These are phyloP conservation scores for Lunasporangiospora selenospora DNA, from an alignment of 192 early-diverging fungal genomes.

Conservation along the genomic window DNA sequence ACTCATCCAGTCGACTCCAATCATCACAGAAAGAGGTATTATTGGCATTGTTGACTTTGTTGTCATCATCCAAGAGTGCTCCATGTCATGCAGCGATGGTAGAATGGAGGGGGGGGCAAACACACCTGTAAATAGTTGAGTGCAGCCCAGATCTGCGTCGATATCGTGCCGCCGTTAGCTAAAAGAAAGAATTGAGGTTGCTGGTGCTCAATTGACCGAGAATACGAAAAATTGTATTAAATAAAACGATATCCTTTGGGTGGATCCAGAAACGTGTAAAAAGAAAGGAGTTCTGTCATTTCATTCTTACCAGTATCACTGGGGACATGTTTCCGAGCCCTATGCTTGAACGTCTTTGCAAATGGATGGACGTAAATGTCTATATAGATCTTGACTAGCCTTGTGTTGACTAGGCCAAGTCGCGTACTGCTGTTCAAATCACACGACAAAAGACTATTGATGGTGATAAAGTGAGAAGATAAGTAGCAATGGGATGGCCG, in stretches of 20 bases:
- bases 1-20: conserved; percentile 62
- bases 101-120: conserved; percentile 80
- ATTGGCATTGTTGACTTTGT: conserved; percentile 32
- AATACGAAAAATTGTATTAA: too few species aligned
- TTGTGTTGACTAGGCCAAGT: conserved; percentile 83
- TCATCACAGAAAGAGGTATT: conserved; percentile 75
- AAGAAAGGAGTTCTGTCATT: not conserved
- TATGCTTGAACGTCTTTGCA: conserved; percentile 85
- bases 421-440: conserved; percentile 91
- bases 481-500: too few species aligned
- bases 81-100: conserved; percentile 73
- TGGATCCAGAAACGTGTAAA: not conserved
- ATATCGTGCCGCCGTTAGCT: conserved; percentile 85
- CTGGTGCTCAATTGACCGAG: too few species aligned
- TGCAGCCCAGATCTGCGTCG: conserved; percentile 84
- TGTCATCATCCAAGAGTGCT: not conserved
- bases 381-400: conserved; percentile 83
- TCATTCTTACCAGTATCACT: conserved; percentile 75
- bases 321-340: conserved; percentile 76
- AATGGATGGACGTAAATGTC: conserved; percentile 79
- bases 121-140: conserved; percentile 88
- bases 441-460: conserved; percentile 63
- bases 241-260: too few species aligned
- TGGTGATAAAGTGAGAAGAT: too few species aligned
- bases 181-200: conserved; percentile 12